Conservation (phyloP, 2,329 filamentous ascomycete genomes). For the Colletotrichum simmondsii region DNA sequence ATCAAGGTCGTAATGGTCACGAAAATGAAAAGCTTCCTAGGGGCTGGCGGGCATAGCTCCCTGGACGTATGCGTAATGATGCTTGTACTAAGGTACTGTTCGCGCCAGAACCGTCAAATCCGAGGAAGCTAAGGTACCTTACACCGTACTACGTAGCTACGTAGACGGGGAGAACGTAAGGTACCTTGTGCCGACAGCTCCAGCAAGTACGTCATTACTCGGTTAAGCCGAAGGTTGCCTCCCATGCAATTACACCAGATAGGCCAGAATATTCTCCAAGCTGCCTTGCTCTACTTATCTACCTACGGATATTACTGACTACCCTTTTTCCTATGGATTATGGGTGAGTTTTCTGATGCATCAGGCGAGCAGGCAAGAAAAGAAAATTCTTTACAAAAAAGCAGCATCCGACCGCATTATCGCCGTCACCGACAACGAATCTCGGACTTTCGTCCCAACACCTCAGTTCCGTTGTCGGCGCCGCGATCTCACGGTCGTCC, state of each 20-base stretch:
- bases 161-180: no score
- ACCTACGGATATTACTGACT: no score
- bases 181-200: conserved; percentile 8
- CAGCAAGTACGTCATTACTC: conserved; percentile 30
- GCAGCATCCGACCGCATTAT: not conserved
- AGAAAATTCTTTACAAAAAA: not conserved
- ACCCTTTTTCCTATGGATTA: no score
- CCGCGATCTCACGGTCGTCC: conserved; percentile 13
- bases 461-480: conserved; percentile 13
- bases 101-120: conserved; percentile 24
- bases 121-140: conserved; percentile 6
- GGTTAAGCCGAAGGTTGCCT: conserved; percentile 28
- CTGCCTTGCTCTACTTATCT: no score
- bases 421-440: not conserved
- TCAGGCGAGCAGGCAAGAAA: not conserved
- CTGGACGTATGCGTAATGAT: conserved; percentile 31
- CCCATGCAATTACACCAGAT: conserved; percentile 28
- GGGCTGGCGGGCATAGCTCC: conserved; percentile 21
- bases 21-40: not conserved
- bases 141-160: no score
- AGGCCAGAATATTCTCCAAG: not conserved
- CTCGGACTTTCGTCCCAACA: conserved; percentile 29
- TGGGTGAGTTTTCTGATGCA: not conserved
- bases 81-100: conserved; percentile 19
- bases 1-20: conserved; percentile 5